phyloP scores from a whole-genome alignment of 1,139 yeast species.

The Yamadazyma dendronema region DNA sequence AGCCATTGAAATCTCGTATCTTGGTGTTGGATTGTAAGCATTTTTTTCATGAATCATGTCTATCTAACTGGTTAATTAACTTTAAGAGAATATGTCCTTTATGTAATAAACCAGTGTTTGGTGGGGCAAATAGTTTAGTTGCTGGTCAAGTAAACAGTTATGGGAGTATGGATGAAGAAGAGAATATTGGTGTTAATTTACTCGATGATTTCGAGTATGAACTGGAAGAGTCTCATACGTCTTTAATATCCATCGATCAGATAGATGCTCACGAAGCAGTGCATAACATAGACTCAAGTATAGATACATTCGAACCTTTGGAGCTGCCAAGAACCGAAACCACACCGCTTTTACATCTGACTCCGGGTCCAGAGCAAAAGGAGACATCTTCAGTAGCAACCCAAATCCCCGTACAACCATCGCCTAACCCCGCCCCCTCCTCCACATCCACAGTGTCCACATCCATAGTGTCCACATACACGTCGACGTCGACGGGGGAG shows the following conservation, averaged over 20 bases:
- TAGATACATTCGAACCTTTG: no score
- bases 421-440: no score
- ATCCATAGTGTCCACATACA: constrained; percentile 1
- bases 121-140: constrained; percentile 17
- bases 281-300: no score
- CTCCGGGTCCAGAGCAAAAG: no score
- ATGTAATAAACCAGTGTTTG: constrained; percentile 31
- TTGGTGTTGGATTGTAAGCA: constrained; percentile 46
- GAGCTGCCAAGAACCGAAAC: no score
- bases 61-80: constrained; percentile 47
- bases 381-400: background rate
- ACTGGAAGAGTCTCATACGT: background rate
- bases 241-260: no score
- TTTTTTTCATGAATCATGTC: constrained; percentile 43
- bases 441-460: background rate
- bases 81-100: constrained; percentile 46
- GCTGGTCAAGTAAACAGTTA: constrained; percentile 18
- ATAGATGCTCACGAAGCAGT: no score
- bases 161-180: constrained; percentile 21
- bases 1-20: constrained; percentile 37
- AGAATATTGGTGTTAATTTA: constrained; percentile 1
- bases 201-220: constrained; percentile 1
- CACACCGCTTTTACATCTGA: no score
- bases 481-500: no score
- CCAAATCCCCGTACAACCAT: background rate